Evolutionary conservation across 1,284 basidiomycete species (phyloP).

Genomic region (Leccinum laetum): DNA sequence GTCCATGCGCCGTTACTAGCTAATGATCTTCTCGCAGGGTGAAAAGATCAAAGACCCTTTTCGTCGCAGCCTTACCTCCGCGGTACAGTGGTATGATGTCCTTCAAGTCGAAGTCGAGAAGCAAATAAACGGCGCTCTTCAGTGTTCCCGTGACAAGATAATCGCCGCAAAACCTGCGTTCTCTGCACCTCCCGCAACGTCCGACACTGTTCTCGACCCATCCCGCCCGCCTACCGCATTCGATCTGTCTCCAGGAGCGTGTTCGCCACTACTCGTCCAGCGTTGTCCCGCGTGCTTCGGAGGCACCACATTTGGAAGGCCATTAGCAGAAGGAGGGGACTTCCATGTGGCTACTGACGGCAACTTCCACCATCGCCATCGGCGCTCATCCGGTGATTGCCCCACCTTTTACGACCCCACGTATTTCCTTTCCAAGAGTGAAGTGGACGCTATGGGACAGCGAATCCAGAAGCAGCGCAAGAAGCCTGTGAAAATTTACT

Average conservation of each 20-base stretch:
- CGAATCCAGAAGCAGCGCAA: not conserved
- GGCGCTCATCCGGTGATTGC: not conserved
- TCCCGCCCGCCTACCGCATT: not conserved
- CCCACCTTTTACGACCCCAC: not conserved
- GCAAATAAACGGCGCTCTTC: not conserved
- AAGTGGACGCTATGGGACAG: conserved; percentile 3
- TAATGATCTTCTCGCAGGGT: not conserved
- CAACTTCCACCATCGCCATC: conserved; percentile 2
- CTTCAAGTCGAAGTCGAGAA: not conserved
- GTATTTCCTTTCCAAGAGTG: conserved; percentile 4
- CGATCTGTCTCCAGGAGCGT: not conserved
- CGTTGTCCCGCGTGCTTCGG: conserved; percentile 7
- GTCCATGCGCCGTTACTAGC: not conserved
- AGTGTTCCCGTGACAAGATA: not conserved
- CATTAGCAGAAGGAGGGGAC: not conserved
- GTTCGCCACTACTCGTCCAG: not conserved
- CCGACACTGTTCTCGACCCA: not conserved
- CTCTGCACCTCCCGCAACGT: not conserved
- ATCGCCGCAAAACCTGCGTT: not conserved
- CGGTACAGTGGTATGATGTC: not conserved
- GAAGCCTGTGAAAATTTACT: not conserved
- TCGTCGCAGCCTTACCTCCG: not conserved
- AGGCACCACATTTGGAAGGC: not conserved
- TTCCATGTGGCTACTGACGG: conserved; percentile 5
- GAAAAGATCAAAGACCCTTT: not conserved